phyloP scores from a whole-genome alignment of 768 basidiomycete genomes.

The Boletales sp. region DNA sequence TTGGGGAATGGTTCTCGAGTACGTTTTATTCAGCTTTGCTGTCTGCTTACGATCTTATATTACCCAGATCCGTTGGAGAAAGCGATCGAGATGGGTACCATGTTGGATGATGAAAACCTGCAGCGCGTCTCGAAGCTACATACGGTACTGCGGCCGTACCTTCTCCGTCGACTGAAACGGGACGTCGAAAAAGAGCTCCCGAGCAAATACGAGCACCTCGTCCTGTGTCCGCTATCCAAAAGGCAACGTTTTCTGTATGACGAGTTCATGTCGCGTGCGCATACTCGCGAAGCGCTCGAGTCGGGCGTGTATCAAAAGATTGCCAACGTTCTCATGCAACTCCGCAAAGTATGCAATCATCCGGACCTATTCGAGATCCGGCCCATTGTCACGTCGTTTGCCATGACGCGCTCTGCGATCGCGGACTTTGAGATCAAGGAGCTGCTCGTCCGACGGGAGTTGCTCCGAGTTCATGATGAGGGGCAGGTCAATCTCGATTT shows the following conservation, averaged over 20 bases:
- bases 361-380: constrained; percentile 90
- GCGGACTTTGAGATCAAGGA: constrained; percentile 87
- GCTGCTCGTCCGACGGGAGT: constrained; percentile 71
- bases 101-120: constrained; percentile 76
- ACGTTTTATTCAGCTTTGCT: constrained; percentile 27
- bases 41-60: background rate
- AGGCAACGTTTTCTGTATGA: constrained; percentile 94
- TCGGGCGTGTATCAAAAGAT: constrained; percentile 88
- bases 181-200: constrained; percentile 96
- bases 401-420: constrained; percentile 67
- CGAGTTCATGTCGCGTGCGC: constrained; percentile 89
- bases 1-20: constrained; percentile 97
- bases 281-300: constrained; percentile 76
- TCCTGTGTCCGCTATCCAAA: constrained; percentile 85
- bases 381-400: constrained; percentile 75
- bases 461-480: constrained; percentile 53
- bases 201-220: constrained; percentile 88
- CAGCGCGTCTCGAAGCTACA: constrained; percentile 87
- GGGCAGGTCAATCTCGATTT: constrained; percentile 58
- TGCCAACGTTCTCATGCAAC: constrained; percentile 95
- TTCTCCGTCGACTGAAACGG: constrained; percentile 93
- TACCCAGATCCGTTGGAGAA: constrained; percentile 85
- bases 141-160: constrained; percentile 91
- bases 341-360: constrained; percentile 95
- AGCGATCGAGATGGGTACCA: constrained; percentile 82